Percentiles rank a stretch among this genome's conserved stretches.
Evolutionary conservation across 495 filamentous ascomycete genomes (phyloP).

Genomic region (Emericellopsis terricola): DNA sequence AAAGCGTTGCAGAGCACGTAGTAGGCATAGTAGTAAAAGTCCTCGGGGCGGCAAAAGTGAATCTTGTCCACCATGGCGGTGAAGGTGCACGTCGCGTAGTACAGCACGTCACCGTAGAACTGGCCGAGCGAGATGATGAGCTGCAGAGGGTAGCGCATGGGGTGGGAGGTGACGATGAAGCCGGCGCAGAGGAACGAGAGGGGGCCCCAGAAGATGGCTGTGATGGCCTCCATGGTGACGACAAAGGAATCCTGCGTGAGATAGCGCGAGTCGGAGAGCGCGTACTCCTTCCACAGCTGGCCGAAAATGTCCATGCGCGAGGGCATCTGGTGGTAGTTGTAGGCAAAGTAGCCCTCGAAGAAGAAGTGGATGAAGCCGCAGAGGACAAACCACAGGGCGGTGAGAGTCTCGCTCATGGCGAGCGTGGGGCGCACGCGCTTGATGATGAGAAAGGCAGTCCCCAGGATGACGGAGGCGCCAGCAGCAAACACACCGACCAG

Average conservation of each 20-base stretch:
- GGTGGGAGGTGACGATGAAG: conserved; percentile 24
- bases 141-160: conserved; percentile 34
- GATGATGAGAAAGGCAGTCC: conserved; percentile 17
- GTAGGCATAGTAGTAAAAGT: conserved; percentile 37
- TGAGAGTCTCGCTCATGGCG: conserved; percentile 17
- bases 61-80: conserved; percentile 21
- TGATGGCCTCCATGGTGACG: conserved; percentile 36
- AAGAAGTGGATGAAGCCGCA: conserved; percentile 38
- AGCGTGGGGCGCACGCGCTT: conserved; percentile 15
- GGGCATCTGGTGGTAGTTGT: conserved; percentile 24
- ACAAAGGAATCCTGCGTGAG: conserved; percentile 33
- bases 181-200: conserved; percentile 29
- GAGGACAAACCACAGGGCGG: conserved; percentile 35
- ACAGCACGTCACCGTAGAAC: conserved; percentile 37
- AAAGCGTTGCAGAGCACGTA: conserved; percentile 36
- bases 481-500: conserved; percentile 25
- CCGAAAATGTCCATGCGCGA: conserved; percentile 28
- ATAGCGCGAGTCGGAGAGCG: conserved; percentile 38
- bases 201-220: conserved; percentile 37
- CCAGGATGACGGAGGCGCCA: conserved; percentile 21
- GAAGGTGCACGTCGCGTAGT: conserved; percentile 34
- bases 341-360: conserved; percentile 37
- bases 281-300: conserved; percentile 46
- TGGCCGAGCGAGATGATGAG: conserved; percentile 34
- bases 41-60: conserved; percentile 33